Evolutionary conservation across 1,139 yeast genomes (phyloP), one percentile per base, ranked within the genome.

Genomic region (Kodamaea suecica): DNA sequence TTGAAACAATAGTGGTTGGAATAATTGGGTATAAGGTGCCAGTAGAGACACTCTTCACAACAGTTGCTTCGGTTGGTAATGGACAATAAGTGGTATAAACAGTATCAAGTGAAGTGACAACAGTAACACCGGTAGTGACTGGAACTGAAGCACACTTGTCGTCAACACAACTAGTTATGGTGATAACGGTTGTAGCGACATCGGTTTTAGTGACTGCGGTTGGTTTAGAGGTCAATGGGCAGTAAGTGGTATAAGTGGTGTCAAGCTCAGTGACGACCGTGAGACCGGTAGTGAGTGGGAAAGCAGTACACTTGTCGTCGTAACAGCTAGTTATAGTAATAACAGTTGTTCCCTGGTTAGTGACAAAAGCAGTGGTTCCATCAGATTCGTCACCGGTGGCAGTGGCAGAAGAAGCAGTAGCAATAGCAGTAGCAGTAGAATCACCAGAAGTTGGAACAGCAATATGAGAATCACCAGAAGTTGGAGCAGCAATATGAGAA

Each of bases 311-410:
- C 31, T 47, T 55, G 44, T 60, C 44, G 40, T 61, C 61, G n/a
- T 52, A 41, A 58, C 77, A 71, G 35, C 74, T 63, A 40, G 79
- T 73, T 50, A 68, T 52, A 41, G 76, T 69, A 48, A 68, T 51
- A 20, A 48, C 39, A 25, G 50, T 50, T 37, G 55, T 49, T 27
- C 44, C 36, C 33, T 53, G 42, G 31, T 11, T 14, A 12, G 36
- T 29, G 12, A 36, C 27, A 12, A 12, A 29, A 11, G 23, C 17
- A 17, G 28, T 25, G 28, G 17, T n/a, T 6, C 17, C 20, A 13
- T 9, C 14, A 5, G 26, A 35, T 12, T 21, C 25, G 20, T 24
- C 32, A 23, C 25, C 32, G 28, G 8, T 5, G 5, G 38, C 17
- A 16, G 25, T 6, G 11, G 16, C 17, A 23, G n/a, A n/a, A n/a